phyloP scores from a whole-genome alignment of 805 yeast genomes.

The Hanseniaspora clermontiae region DNA sequence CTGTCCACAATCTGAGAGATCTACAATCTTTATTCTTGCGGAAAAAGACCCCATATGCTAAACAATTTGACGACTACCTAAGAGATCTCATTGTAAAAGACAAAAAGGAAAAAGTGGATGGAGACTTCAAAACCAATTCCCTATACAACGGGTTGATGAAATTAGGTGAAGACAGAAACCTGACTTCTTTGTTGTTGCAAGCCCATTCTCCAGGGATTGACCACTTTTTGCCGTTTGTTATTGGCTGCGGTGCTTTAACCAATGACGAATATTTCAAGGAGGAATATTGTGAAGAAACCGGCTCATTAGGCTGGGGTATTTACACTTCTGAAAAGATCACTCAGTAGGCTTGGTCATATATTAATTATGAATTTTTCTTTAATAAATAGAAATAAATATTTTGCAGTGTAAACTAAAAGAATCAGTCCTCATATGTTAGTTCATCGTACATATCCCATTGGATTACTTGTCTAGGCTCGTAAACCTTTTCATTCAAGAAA shows the following conservation, averaged over 20 bases:
- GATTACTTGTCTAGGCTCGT: conserved; percentile 44
- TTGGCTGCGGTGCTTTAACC: conserved; percentile 40
- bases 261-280: conserved; percentile 31
- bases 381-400: background rate
- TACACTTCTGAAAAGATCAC: conserved; percentile 24
- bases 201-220: conserved; percentile 66
- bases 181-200: conserved; percentile 29
- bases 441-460: conserved; percentile 30
- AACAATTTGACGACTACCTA: conserved; percentile 40
- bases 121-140: background rate
- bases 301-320: conserved; percentile 58
- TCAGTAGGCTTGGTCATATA: background rate
- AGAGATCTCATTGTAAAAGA: conserved; percentile 27
- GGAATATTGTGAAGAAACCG: conserved; percentile 33
- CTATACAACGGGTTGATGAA: conserved; percentile 28
- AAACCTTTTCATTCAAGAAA: conserved; percentile 40
- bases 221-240: conserved; percentile 57
- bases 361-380: too few relatives aligned
- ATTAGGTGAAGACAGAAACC: conserved; percentile 24
- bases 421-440: background rate
- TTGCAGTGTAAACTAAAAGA: too few relatives aligned
- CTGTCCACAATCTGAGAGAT: conserved; percentile 63
- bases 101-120: conserved; percentile 23
- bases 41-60: conserved; percentile 35
- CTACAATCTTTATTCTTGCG: conserved; percentile 22